phyloP scores from a whole-genome alignment of 2,329 filamentous ascomycete genomes.

The Hypoxylon sp. region DNA sequence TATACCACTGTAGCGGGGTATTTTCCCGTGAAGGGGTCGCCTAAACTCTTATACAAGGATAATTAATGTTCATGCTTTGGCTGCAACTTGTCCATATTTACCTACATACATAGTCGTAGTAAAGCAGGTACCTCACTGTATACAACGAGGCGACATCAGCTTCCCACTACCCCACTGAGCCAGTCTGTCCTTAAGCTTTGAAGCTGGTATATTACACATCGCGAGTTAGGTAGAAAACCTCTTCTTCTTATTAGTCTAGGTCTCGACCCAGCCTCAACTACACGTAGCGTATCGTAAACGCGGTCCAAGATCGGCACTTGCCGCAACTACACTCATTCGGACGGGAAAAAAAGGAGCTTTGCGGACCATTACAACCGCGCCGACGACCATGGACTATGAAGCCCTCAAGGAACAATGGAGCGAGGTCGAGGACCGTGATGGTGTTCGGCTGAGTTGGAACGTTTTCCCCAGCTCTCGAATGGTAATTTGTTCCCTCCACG shows the following conservation, averaged over 20 bases:
- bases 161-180: constrained; percentile 29
- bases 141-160: constrained; percentile 33
- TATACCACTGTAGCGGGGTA: constrained; percentile 2
- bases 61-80: constrained; percentile 24
- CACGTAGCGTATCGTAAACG: constrained; percentile 11
- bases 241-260: constrained; percentile 2
- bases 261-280: background rate
- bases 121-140: constrained; percentile 16
- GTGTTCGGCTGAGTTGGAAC: constrained; percentile 97
- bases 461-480: constrained; percentile 98
- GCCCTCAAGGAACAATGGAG: constrained; percentile 95
- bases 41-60: constrained; percentile 24
- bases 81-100: constrained; percentile 46
- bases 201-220: constrained; percentile 18
- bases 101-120: background rate
- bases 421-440: constrained; percentile 96
- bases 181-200: constrained; percentile 34
- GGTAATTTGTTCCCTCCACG: constrained; percentile 67
- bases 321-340: constrained; percentile 20
- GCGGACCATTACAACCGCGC: constrained; percentile 25
- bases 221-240: constrained; percentile 2
- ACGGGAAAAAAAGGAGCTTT: constrained; percentile 26
- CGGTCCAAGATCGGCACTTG: constrained; percentile 20
- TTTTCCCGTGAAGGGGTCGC: background rate
- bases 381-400: constrained; percentile 86